Percentiles rank a stretch among this genome's conserved stretches.
Evolutionary conservation across 805 yeast species (phyloP).

Genomic region (Jamesozyma spencerorum): DNA sequence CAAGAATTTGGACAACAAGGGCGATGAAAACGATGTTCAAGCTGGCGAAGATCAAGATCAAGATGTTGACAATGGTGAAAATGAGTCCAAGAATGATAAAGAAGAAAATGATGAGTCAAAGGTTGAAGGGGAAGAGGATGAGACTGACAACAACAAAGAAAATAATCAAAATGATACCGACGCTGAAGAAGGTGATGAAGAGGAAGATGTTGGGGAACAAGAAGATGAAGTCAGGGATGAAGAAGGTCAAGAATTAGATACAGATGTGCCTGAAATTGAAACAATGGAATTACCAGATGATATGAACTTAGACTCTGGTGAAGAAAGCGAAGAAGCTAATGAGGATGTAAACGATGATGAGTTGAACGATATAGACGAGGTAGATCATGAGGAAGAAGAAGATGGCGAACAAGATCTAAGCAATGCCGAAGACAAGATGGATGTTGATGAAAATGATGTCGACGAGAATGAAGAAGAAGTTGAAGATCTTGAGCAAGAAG

Average conservation of each 20-base stretch:
- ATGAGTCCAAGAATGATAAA: conserved; percentile 19
- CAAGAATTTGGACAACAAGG: conserved; percentile 47
- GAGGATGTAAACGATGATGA: conserved; percentile 33
- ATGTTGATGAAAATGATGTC: conserved; percentile 20
- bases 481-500: conserved; percentile 26
- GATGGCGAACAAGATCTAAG: conserved; percentile 70
- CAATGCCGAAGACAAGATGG: conserved; percentile 34
- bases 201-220: conserved; percentile 72
- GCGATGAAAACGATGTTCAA: conserved; percentile 36
- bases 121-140: conserved; percentile 31
- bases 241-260: conserved; percentile 60
- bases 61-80: conserved; percentile 24
- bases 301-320: conserved; percentile 76
- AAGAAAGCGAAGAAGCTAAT: conserved; percentile 44
- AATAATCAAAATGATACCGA: conserved; percentile 39
- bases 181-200: conserved; percentile 44
- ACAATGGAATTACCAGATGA: conserved; percentile 88
- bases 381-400: conserved; percentile 28
- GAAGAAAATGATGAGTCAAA: conserved; percentile 31
- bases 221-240: conserved; percentile 69
- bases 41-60: conserved; percentile 33
- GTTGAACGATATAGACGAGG: conserved; percentile 30
- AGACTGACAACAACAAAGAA: conserved; percentile 33
- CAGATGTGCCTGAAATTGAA: conserved; percentile 72
- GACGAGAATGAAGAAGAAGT: conserved; percentile 29